These are phyloP conservation scores for Populus hybrid DNA, from an alignment of 441 rosid genomes.

Conservation along the genomic window DNA sequence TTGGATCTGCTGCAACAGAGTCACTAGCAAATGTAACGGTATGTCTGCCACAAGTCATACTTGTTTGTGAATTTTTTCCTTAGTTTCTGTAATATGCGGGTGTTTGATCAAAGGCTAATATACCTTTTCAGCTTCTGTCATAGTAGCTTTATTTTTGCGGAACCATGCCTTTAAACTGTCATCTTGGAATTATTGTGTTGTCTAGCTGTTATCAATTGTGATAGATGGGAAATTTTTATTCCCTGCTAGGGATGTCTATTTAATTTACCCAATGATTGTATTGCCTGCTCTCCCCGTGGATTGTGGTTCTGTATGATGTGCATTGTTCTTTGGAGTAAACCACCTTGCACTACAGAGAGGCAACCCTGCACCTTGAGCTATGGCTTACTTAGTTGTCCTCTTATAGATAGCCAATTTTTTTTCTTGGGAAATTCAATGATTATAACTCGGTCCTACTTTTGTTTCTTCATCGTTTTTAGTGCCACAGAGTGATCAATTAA, in stretches of 20 bases:
- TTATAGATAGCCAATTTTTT: not conserved
- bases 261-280: not conserved
- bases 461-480: not conserved
- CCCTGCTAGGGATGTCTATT: not conserved
- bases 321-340: not conserved
- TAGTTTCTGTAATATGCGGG: not conserved
- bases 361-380: not conserved
- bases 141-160: not conserved
- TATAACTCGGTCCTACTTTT: not conserved
- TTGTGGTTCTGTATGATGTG: not conserved
- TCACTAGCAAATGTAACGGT: constrained; percentile 84
- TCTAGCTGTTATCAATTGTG: not conserved
- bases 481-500: not conserved
- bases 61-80: not conserved
- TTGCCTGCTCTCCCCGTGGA: not conserved
- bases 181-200: not conserved
- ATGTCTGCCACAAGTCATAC: constrained; percentile 24
- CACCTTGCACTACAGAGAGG: not conserved
- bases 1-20: constrained; percentile 52
- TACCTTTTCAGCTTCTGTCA: not conserved
- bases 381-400: not conserved
- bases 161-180: not conserved
- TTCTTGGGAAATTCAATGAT: not conserved
- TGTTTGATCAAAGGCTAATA: not conserved
- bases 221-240: not conserved